phyloP scores from a whole-genome alignment of 805 yeast species.

The Ogataea populi-albae region DNA sequence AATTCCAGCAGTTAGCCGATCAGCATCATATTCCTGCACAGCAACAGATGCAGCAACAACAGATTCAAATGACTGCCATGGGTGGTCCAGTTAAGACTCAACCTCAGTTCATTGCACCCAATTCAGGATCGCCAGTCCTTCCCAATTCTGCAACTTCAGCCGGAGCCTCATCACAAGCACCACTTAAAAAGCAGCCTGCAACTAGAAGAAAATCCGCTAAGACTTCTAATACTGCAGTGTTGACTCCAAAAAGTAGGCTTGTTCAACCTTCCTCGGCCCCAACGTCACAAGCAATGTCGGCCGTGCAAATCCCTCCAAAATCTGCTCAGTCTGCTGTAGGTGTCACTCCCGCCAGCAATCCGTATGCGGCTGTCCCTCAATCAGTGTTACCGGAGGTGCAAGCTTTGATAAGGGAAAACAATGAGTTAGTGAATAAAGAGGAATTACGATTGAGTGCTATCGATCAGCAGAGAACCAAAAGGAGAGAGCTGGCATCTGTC shows the following conservation, averaged over 20 bases:
- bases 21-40: too few species aligned
- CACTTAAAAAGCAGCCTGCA: slow-evolving; percentile 22
- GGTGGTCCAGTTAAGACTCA: slow-evolving; percentile 11
- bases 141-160: slow-evolving; percentile 7
- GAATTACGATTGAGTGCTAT: slow-evolving; percentile 24
- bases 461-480: slow-evolving; percentile 42
- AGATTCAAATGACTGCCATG: slow-evolving; percentile 14
- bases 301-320: slow-evolving; percentile 8
- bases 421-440: slow-evolving; percentile 28
- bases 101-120: slow-evolving; percentile 17
- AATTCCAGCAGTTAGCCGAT: slow-evolving; percentile 25
- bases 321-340: slow-evolving; percentile 8
- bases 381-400: slow-evolving; percentile 31
- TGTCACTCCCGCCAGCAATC: slow-evolving; percentile 5
- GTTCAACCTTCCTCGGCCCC: slow-evolving; percentile 12
- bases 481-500: slow-evolving; percentile 43
- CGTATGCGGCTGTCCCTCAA: slow-evolving; percentile 6
- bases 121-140: slow-evolving; percentile 11
- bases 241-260: slow-evolving; percentile 17
- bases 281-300: slow-evolving; percentile 9
- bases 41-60: slow-evolving; percentile 17
- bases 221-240: slow-evolving; percentile 9
- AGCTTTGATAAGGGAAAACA: slow-evolving; percentile 29
- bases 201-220: slow-evolving; percentile 22
- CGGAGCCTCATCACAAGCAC: slow-evolving; percentile 9